A percentile compares a stretch with the other conserved stretches of the same genome.
Evolutionary conservation across 2,329 filamentous ascomycete genomes (phyloP).

Genomic region (Rhynchosporium secalis): DNA sequence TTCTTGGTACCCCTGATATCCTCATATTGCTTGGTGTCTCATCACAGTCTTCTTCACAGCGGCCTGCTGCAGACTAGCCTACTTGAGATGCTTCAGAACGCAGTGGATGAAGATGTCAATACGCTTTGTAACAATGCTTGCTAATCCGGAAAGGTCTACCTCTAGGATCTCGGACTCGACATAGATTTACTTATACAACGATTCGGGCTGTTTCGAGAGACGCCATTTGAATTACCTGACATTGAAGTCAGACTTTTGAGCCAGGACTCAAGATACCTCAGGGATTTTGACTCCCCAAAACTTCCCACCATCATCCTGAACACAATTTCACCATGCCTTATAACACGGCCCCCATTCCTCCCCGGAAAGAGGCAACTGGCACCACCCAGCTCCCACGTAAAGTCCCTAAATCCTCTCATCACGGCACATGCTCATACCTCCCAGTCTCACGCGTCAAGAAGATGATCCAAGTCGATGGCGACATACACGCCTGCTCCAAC

Average conservation of each 20-base stretch:
- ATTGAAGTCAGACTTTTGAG: background rate
- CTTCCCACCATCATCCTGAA: background rate
- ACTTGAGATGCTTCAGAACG: too few relatives aligned
- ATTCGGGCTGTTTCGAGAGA: background rate
- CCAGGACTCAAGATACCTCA: background rate
- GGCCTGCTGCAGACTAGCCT: too few relatives aligned
- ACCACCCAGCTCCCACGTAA: conserved; percentile 81
- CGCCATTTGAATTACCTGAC: background rate
- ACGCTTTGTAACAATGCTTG: too few relatives aligned
- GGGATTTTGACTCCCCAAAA: background rate
- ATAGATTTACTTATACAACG: background rate
- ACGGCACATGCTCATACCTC: conserved; percentile 18
- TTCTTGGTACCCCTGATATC: background rate
- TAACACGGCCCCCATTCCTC: conserved; percentile 81
- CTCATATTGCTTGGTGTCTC: background rate
- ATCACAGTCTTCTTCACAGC: background rate
- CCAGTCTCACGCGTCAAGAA: conserved; percentile 93
- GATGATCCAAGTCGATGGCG: conserved; percentile 85
- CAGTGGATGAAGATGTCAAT: too few relatives aligned
- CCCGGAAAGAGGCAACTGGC: conserved; percentile 79
- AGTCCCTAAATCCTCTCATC: conserved; percentile 40
- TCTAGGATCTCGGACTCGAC: too few relatives aligned
- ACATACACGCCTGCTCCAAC: conserved; percentile 83
- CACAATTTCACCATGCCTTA: conserved; percentile 67
- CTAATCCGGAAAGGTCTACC: too few relatives aligned